These are phyloP conservation scores for Wallacemonas collosoma DNA, from an alignment of 208 protist genomes.

Conservation along the genomic window DNA sequence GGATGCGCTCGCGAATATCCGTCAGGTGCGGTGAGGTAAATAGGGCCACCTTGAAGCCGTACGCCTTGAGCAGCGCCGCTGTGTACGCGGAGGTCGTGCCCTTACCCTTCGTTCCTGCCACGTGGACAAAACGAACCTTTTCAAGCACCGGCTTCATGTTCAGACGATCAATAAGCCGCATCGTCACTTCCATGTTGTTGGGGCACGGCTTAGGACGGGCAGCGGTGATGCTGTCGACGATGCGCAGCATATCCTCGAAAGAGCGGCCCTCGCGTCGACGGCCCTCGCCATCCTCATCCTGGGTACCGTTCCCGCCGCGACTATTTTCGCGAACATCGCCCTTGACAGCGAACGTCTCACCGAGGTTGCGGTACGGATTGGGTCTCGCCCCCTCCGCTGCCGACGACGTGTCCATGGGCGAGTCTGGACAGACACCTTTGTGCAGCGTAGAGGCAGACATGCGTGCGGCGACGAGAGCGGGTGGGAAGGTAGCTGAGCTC, in stretches of 20 bases:
- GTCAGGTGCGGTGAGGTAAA: conserved; percentile 93
- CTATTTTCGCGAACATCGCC: conserved; percentile 4
- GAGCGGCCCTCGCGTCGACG: conserved; percentile 33
- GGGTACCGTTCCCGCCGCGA: background rate
- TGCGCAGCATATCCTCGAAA: conserved; percentile 62
- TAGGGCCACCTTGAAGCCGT: conserved; percentile 87
- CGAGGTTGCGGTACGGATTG: conserved; percentile 23
- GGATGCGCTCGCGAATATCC: conserved; percentile 85
- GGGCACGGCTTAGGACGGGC: conserved; percentile 38
- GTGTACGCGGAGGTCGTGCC: conserved; percentile 87
- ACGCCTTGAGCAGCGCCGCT: conserved; percentile 69
- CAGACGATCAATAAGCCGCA: conserved; percentile 72
- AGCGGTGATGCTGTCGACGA: conserved; percentile 52
- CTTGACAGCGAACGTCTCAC: conserved; percentile 35
- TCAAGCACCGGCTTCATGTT: conserved; percentile 92
- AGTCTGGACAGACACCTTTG: conserved; percentile 19
- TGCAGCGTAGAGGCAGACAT: conserved; percentile 37
- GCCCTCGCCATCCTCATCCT: background rate
- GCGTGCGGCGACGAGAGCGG: background rate
- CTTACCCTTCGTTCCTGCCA: conserved; percentile 94
- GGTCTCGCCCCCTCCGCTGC: background rate
- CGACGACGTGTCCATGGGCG: background rate
- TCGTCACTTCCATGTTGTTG: conserved; percentile 92
- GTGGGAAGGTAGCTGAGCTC: background rate
- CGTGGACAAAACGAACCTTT: conserved; percentile 93